Conservation (phyloP, 495 filamentous ascomycete species). For the Bryoglossum gracile region DNA sequence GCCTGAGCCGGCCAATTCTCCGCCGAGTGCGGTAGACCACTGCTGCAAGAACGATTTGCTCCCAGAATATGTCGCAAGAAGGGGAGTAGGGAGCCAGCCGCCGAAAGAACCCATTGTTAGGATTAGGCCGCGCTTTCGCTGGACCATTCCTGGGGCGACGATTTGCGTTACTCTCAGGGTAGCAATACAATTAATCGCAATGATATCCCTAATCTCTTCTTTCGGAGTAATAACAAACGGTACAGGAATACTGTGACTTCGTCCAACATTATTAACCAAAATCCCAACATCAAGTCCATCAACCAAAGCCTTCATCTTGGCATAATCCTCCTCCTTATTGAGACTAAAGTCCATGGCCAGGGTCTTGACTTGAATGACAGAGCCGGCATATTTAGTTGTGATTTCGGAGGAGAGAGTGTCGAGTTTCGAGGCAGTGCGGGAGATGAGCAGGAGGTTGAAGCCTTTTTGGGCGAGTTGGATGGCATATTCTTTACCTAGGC, state of each 20-base stretch:
- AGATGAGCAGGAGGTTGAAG: conserved; percentile 90
- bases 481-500: conserved; percentile 94
- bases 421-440: conserved; percentile 87
- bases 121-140: conserved; percentile 78
- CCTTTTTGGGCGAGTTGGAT: conserved; percentile 82
- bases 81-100: conserved; percentile 81
- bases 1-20: conserved; percentile 71
- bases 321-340: conserved; percentile 70
- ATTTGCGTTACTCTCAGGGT: conserved; percentile 83
- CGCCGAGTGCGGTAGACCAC: conserved; percentile 82
- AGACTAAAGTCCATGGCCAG: conserved; percentile 87
- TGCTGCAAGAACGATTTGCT: conserved; percentile 97
- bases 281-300: conserved; percentile 73
- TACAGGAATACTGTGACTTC: conserved; percentile 85
- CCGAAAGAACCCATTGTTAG: conserved; percentile 97
- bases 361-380: conserved; percentile 56
- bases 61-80: conserved; percentile 94
- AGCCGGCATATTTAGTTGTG: conserved; percentile 47
- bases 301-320: conserved; percentile 56
- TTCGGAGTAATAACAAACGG: conserved; percentile 73
- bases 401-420: conserved; percentile 69
- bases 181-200: conserved; percentile 87
- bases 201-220: conserved; percentile 77
- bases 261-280: conserved; percentile 95
- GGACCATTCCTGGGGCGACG: conserved; percentile 75